A percentile compares a stretch with the other conserved stretches of the same genome.
These are phyloP conservation scores for Aspergillus alliaceus DNA, from an alignment of 2,329 filamentous ascomycete genomes.

Conservation along the genomic window DNA sequence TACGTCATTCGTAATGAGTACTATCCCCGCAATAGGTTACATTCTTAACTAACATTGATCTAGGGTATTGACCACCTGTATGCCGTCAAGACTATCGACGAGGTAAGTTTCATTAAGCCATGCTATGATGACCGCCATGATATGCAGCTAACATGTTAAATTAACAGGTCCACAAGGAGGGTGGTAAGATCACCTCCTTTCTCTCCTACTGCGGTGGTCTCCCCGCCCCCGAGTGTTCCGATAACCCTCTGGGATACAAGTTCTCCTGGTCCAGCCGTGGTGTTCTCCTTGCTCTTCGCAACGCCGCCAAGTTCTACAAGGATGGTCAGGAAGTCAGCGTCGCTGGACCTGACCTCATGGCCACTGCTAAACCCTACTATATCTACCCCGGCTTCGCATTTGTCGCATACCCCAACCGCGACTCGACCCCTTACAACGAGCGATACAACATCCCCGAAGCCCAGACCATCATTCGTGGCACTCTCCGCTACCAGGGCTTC, in stretches of 20 bases:
- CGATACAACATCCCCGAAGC: conserved; percentile 91
- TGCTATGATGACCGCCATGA: background rate
- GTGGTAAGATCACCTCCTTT: conserved; percentile 83
- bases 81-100: conserved; percentile 78
- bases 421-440: conserved; percentile 83
- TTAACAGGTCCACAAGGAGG: conserved; percentile 74
- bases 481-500: conserved; percentile 85
- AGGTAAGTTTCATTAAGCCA: conserved; percentile 22
- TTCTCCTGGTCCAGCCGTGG: conserved; percentile 81
- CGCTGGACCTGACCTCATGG: conserved; percentile 73
- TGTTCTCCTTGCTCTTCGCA: conserved; percentile 82
- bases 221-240: conserved; percentile 70
- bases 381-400: conserved; percentile 88
- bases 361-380: conserved; percentile 80
- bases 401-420: conserved; percentile 90
- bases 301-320: conserved; percentile 79
- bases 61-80: conserved; percentile 57
- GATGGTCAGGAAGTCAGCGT: conserved; percentile 73
- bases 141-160: background rate
- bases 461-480: conserved; percentile 74
- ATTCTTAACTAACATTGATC: background rate
- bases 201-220: conserved; percentile 82
- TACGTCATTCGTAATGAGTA: conserved; percentile 13
- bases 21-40: background rate
- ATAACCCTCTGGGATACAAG: conserved; percentile 92